A percentile compares a stretch with the other conserved stretches of the same genome.
phyloP scores from a whole-genome alignment of 2,329 filamentous ascomycete species.

The Phoma sp. region DNA sequence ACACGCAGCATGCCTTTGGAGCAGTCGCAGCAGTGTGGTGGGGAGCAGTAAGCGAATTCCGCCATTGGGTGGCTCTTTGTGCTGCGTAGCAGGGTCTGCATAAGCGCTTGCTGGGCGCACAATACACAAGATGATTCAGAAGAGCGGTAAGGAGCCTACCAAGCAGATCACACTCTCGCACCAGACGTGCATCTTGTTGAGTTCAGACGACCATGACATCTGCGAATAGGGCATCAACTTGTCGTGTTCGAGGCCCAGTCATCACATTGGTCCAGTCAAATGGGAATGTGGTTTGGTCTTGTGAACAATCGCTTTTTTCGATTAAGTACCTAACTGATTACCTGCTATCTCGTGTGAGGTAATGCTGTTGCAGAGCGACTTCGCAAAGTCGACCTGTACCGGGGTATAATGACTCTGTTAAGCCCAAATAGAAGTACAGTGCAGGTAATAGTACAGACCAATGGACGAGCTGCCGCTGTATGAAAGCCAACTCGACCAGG shows the following conservation, averaged over 20 bases:
- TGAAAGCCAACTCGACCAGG: slow-evolving; percentile 32
- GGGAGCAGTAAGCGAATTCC: slow-evolving; percentile 24
- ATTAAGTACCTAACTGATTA: slow-evolving; percentile 46
- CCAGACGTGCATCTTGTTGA: slow-evolving; percentile 19
- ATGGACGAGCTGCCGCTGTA: slow-evolving; percentile 27
- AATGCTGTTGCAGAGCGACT: slow-evolving; percentile 38
- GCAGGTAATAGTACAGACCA: slow-evolving; percentile 51
- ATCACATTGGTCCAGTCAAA: not conserved
- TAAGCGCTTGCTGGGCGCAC: slow-evolving; percentile 45
- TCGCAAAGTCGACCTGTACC: slow-evolving; percentile 30
- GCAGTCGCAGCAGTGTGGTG: slow-evolving; percentile 14
- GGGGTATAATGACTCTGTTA: slow-evolving; percentile 46
- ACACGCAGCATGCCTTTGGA: slow-evolving; percentile 26
- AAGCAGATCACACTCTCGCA: slow-evolving; percentile 32
- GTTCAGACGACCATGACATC: not conserved
- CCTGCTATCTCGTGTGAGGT: slow-evolving; percentile 38
- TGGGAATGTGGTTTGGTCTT: not conserved
- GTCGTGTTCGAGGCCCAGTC: not conserved
- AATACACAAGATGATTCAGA: slow-evolving; percentile 43
- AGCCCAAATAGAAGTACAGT: slow-evolving; percentile 50
- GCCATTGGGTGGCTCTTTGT: slow-evolving; percentile 38
- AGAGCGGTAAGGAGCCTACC: slow-evolving; percentile 47
- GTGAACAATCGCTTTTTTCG: slow-evolving; percentile 43
- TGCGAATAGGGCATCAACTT: not conserved
- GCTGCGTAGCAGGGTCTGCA: slow-evolving; percentile 44